Conservation (phyloP, 2,329 filamentous ascomycete species). For the Zymoseptoria ardabiliae region DNA sequence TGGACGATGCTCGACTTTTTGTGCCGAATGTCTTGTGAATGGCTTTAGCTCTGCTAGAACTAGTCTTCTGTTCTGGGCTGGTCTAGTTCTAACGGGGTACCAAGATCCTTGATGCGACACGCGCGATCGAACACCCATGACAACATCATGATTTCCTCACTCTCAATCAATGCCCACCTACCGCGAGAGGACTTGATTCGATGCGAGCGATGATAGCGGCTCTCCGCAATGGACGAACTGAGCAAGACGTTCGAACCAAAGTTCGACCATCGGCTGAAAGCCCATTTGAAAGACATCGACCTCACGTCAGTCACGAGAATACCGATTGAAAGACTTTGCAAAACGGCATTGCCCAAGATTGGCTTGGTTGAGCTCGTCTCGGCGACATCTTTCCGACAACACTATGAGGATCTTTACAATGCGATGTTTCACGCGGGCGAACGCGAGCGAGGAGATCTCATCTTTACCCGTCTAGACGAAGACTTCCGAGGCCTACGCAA, state of each 20-base stretch:
- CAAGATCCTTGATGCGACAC: no score
- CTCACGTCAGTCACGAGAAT: slow-evolving; percentile 11
- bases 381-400: slow-evolving; percentile 5
- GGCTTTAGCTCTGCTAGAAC: no score
- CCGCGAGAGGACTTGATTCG: no score
- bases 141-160: no score
- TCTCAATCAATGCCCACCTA: no score
- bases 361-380: slow-evolving; percentile 17
- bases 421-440: slow-evolving; percentile 15
- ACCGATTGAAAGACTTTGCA: slow-evolving; percentile 3
- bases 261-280: slow-evolving; percentile 3
- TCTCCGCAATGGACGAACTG: slow-evolving; percentile 7
- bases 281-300: slow-evolving; percentile 5
- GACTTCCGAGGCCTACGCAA: slow-evolving; percentile 9
- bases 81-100: no score
- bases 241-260: slow-evolving; percentile 3
- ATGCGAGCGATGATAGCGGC: no score
- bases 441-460: slow-evolving; percentile 16
- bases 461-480: slow-evolving; percentile 12
- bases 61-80: no score
- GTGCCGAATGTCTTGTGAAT: no score
- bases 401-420: slow-evolving; percentile 14
- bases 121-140: no score
- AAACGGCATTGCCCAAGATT: slow-evolving; percentile 14
- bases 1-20: no score